Conservation (phyloP, 352 stramenopile species). For the Globisporangium paroecandrum region DNA sequence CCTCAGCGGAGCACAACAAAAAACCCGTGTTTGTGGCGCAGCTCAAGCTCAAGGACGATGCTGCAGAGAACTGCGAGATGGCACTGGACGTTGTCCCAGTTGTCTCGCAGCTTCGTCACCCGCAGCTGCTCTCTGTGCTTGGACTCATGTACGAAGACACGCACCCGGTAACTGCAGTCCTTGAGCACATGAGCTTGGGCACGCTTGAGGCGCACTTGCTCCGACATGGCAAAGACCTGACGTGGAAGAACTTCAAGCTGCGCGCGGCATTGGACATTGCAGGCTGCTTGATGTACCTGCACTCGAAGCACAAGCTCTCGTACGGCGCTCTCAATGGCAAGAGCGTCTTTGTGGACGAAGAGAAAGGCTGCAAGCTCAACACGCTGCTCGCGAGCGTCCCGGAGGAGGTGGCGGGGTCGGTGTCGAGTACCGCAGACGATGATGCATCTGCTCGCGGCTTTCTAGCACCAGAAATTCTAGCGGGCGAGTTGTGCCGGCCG, state of each 20-base stretch:
- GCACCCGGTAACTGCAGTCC: conserved; percentile 59
- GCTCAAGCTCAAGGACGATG: conserved; percentile 50
- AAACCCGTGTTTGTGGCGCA: conserved; percentile 55
- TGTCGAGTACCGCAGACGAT: conserved; percentile 2
- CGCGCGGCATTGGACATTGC: conserved; percentile 65
- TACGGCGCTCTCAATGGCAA: conserved; percentile 69
- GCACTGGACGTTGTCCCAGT: conserved; percentile 50
- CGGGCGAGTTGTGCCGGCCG: conserved; percentile 34
- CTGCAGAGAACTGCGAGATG: conserved; percentile 51
- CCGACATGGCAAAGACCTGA: conserved; percentile 31
- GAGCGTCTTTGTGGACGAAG: conserved; percentile 68
- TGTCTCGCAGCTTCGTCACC: conserved; percentile 66
- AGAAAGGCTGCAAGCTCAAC: conserved; percentile 78
- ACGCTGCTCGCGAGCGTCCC: conserved; percentile 64
- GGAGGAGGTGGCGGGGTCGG: conserved; percentile 19
- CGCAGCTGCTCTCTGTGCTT: conserved; percentile 55
- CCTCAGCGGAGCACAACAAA: conserved; percentile 39
- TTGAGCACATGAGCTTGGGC: conserved; percentile 66
- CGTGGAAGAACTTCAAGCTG: conserved; percentile 79
- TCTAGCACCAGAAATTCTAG: conserved; percentile 57
- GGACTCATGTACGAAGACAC: conserved; percentile 63
- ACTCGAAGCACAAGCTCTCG: conserved; percentile 64
- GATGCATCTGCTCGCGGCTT: conserved; percentile 29
- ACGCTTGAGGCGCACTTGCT: conserved; percentile 61
- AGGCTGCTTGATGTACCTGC: conserved; percentile 69